Evolutionary conservation across 495 filamentous ascomycete genomes (phyloP), one percentile per base, ranked within the genome.

Genomic region (Talaromyces thailandensis): DNA sequence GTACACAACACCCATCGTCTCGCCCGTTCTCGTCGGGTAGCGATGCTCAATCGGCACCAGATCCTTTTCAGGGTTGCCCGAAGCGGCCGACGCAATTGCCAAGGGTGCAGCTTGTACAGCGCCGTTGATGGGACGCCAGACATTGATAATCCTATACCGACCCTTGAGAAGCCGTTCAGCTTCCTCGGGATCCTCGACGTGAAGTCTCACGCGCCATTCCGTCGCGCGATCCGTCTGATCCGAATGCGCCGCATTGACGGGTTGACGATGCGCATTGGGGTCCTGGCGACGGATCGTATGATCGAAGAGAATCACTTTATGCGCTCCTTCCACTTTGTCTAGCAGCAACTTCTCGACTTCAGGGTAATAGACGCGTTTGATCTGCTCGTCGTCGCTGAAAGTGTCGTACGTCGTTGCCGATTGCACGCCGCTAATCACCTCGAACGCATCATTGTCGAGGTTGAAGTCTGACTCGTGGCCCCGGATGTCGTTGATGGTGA

Each of bases 71-170:
- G 88, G 81, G 0, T 71, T 66, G 0, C 92, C 79, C 0, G 82
- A 81, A 0, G 78, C 62, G 31, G 83, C 84, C 31, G 84, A 83
- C 0, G 89, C 90, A 65, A 91, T 87, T 0, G 82, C 91, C 1
- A 96, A 75, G 25, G 92, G 92, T 50, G 73, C 79, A 0, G 83
- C 76, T 65, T 87, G 83, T 0, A 96, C 84, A 0, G 89, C 84
- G n/a, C 80, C 80, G 66, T 88, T 90, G 11, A 96, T 73, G 0
- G 91, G 87, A 0, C 90, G 80, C 92, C 92, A 96, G 11, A 96
- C 88, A 68, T 96, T 96, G 65, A 96, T 81, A 65, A 96, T 90
- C 52, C 91, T 83, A 75, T 88, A 89, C 0, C 91, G 81, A 1
- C 80, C 82, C 12, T 76, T 61, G 0, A 89, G 76, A 0, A 91